Conservation (phyloP, 2,329 filamentous ascomycete species). For the Xylaria sp. region DNA sequence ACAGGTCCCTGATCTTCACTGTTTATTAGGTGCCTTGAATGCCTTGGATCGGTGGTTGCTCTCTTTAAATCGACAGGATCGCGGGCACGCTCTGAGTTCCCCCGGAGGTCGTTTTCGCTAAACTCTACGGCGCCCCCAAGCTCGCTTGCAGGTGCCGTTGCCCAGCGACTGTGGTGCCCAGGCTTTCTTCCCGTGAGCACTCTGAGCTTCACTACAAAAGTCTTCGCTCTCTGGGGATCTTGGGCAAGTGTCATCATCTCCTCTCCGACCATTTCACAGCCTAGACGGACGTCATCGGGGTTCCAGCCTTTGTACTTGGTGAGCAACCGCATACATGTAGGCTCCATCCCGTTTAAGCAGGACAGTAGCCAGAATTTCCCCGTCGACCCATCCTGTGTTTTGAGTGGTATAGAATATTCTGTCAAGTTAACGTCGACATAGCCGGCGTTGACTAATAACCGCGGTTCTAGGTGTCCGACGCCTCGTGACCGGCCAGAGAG, state of each 20-base stretch:
- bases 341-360: slow-evolving; percentile 63
- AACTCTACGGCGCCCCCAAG: slow-evolving; percentile 28
- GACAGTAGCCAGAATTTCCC: slow-evolving; percentile 66
- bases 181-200: slow-evolving; percentile 65
- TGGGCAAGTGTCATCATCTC: slow-evolving; percentile 63
- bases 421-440: slow-evolving; percentile 63
- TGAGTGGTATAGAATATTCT: slow-evolving; percentile 62
- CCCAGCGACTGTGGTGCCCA: slow-evolving; percentile 45
- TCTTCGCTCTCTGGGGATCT: slow-evolving; percentile 55
- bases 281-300: slow-evolving; percentile 58
- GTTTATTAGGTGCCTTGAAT: slow-evolving; percentile 12
- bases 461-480: slow-evolving; percentile 58
- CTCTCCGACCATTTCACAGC: slow-evolving; percentile 59
- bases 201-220: slow-evolving; percentile 60
- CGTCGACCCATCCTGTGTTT: slow-evolving; percentile 57
- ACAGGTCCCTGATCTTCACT: slow-evolving; percentile 16
- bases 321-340: slow-evolving; percentile 60
- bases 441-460: slow-evolving; percentile 59
- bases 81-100: slow-evolving; percentile 38
- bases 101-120: slow-evolving; percentile 23
- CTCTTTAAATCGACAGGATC: slow-evolving; percentile 25
- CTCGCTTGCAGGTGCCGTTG: slow-evolving; percentile 43
- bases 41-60: slow-evolving; percentile 13
- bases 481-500: slow-evolving; percentile 59
- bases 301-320: slow-evolving; percentile 66